These are phyloP conservation scores for Fraxinus sp. DNA, from an alignment of 305 asterid species.

Conservation along the genomic window DNA sequence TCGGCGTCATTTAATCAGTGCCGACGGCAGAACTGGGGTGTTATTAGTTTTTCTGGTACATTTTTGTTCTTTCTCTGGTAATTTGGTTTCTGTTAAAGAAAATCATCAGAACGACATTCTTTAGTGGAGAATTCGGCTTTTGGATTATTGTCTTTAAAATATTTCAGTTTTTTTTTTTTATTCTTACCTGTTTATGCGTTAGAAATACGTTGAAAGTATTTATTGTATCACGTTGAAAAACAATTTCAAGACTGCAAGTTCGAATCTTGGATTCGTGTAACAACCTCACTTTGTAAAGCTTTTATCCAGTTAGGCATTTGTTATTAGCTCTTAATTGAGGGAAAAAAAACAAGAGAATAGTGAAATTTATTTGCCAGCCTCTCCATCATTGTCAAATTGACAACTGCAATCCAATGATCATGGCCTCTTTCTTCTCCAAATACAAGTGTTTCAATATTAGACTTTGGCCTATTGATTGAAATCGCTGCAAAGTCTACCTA, in stretches of 20 bases:
- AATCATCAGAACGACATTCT: background rate
- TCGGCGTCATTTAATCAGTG: conserved; percentile 23
- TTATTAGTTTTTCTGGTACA: conserved; percentile 41
- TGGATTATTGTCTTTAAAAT: background rate
- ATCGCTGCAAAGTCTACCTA: background rate
- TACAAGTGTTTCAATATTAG: background rate
- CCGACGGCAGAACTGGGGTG: conserved; percentile 32
- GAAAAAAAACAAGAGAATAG: background rate
- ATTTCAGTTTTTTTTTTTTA: background rate
- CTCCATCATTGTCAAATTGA: background rate
- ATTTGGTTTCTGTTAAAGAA: background rate
- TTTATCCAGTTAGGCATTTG: background rate
- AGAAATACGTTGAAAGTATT: background rate
- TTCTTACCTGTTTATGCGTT: background rate
- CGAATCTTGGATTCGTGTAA: background rate
- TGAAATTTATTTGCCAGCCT: background rate
- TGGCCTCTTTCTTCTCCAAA: background rate
- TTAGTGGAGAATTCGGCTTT: background rate
- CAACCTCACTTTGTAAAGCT: background rate
- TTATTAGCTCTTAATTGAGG: background rate
- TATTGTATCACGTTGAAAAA: background rate
- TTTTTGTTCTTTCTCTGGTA: background rate
- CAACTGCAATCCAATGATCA: background rate
- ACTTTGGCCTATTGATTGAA: background rate
- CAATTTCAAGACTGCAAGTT: background rate